phyloP scores from a whole-genome alignment of 768 basidiomycete genomes.

The Agrocybe chaxingu region DNA sequence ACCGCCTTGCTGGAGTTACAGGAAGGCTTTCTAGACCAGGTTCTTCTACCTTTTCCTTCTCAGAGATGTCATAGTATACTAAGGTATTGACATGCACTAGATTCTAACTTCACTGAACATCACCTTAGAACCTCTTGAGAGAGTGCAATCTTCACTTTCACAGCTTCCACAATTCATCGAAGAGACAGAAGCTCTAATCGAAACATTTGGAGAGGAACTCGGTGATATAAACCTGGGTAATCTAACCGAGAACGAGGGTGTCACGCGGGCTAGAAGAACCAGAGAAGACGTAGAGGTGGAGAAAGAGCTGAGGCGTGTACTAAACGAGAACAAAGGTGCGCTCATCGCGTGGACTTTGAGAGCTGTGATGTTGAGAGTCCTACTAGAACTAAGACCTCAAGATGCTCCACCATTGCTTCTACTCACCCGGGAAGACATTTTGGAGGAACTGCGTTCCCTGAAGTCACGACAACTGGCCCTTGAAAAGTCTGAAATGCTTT shows the following conservation, averaged over 20 bases:
- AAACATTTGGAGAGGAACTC: slow-evolving; percentile 21
- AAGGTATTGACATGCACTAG: not conserved
- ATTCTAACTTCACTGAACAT: slow-evolving; percentile 3
- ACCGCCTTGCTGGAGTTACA: slow-evolving; percentile 8
- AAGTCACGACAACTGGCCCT: not conserved
- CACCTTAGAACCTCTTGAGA: slow-evolving; percentile 11
- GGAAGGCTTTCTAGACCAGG: slow-evolving; percentile 13
- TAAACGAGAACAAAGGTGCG: slow-evolving; percentile 13
- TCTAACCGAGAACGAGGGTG: not conserved
- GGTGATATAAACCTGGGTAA: slow-evolving; percentile 10
- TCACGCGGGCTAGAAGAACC: not conserved
- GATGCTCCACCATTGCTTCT: slow-evolving; percentile 6
- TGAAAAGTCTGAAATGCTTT: slow-evolving; percentile 12
- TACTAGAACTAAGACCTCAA: slow-evolving; percentile 4
- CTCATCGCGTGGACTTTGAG: not conserved
- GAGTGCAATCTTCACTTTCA: slow-evolving; percentile 10
- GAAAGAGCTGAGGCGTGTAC: slow-evolving; percentile 4
- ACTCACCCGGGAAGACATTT: slow-evolving; percentile 14
- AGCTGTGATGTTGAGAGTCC: not conserved
- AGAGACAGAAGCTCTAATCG: slow-evolving; percentile 19
- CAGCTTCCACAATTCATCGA: slow-evolving; percentile 5
- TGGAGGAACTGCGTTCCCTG: slow-evolving; percentile 12
- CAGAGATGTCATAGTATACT: not conserved
- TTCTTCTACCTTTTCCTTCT: not conserved
- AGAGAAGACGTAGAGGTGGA: slow-evolving; percentile 7